A percentile compares a stretch with the other conserved stretches of the same genome.
phyloP scores from a whole-genome alignment of 805 yeast genomes.

The Wickerhamomyces kurtzmanii region DNA sequence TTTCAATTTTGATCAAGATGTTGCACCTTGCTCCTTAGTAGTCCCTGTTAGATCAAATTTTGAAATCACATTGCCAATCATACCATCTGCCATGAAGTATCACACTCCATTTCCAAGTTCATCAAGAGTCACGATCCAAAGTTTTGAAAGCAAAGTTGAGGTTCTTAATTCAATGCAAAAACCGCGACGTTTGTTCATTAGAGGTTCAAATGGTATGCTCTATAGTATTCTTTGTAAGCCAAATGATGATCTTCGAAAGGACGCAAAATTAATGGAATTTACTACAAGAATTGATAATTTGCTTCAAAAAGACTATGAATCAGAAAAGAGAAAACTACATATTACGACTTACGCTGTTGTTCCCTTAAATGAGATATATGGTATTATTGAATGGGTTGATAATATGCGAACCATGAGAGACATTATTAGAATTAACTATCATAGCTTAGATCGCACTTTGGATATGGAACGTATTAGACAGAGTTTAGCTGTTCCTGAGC shows the following conservation, averaged over 20 bases:
- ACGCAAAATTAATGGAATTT: slow-evolving; percentile 85
- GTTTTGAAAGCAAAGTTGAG: slow-evolving; percentile 57
- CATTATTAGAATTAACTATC: slow-evolving; percentile 37
- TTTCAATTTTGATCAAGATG: slow-evolving; percentile 28
- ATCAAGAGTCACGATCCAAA: slow-evolving; percentile 41
- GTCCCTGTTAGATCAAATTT: slow-evolving; percentile 70
- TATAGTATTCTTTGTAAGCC: slow-evolving; percentile 78
- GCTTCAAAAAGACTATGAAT: slow-evolving; percentile 54
- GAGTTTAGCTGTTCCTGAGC: slow-evolving; percentile 15
- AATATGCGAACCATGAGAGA: slow-evolving; percentile 65
- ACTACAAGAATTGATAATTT: slow-evolving; percentile 79
- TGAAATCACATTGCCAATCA: slow-evolving; percentile 52
- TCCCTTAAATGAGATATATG: slow-evolving; percentile 78
- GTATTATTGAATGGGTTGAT: slow-evolving; percentile 85
- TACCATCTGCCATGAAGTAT: slow-evolving; percentile 28
- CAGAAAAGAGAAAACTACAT: slow-evolving; percentile 59
- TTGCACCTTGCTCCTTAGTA: slow-evolving; percentile 44
- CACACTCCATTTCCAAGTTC: slow-evolving; percentile 35
- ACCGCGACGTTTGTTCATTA: slow-evolving; percentile 68
- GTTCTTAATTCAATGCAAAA: slow-evolving; percentile 77
- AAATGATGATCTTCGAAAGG: slow-evolving; percentile 89
- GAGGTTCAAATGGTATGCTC: slow-evolving; percentile 69
- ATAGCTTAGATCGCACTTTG: slow-evolving; percentile 26
- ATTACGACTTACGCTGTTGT: slow-evolving; percentile 83
- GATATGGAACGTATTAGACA: slow-evolving; percentile 16